Conservation (phyloP, 2,329 filamentous ascomycete species). For the Juglanconis juglandina region DNA sequence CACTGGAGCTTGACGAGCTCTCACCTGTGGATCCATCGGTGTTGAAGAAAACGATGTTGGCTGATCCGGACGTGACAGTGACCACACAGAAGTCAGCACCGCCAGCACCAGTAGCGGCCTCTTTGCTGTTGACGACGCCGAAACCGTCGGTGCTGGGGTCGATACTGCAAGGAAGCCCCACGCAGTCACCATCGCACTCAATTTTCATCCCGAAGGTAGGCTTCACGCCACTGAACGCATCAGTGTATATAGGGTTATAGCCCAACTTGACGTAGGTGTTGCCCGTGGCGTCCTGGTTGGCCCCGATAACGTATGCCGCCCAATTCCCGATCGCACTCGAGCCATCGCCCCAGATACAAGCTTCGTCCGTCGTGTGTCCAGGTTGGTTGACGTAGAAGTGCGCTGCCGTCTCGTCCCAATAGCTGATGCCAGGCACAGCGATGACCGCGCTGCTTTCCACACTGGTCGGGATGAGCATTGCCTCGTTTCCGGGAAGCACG, state of each 20-base stretch:
- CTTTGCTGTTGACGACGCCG: slow-evolving; percentile 56
- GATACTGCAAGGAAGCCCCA: slow-evolving; percentile 71
- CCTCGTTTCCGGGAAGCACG: slow-evolving; percentile 73
- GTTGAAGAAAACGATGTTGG: slow-evolving; percentile 63
- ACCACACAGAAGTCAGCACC: slow-evolving; percentile 72
- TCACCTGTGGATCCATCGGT: slow-evolving; percentile 38
- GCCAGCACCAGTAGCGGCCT: slow-evolving; percentile 59
- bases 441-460: slow-evolving; percentile 56
- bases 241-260: slow-evolving; percentile 72
- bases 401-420: slow-evolving; percentile 70
- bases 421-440: slow-evolving; percentile 66
- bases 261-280: slow-evolving; percentile 72
- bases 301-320: slow-evolving; percentile 72
- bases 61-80: slow-evolving; percentile 67
- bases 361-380: slow-evolving; percentile 55
- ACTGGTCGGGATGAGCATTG: slow-evolving; percentile 77
- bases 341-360: slow-evolving; percentile 69
- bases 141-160: slow-evolving; percentile 54
- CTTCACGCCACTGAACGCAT: slow-evolving; percentile 52
- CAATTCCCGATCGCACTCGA: slow-evolving; percentile 68
- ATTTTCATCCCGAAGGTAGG: slow-evolving; percentile 69
- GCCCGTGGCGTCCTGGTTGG: slow-evolving; percentile 64
- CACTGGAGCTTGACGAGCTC: slow-evolving; percentile 20
- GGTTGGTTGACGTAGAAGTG: slow-evolving; percentile 82
- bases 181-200: slow-evolving; percentile 65